These are phyloP conservation scores for Lentinula sp. DNA, from an alignment of 768 basidiomycete species.

Conservation along the genomic window DNA sequence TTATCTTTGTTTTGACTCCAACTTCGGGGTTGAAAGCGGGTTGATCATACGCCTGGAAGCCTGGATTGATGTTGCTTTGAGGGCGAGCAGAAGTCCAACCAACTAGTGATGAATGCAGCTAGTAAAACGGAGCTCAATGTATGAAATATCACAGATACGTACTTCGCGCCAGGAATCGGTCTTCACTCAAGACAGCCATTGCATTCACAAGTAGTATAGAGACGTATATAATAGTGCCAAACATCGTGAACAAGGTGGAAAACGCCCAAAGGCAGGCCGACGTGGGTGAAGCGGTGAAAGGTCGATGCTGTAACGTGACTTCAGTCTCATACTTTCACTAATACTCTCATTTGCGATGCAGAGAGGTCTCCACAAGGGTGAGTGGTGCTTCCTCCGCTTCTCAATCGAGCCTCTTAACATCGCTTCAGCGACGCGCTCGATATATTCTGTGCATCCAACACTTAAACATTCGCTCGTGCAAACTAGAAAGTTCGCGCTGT, in stretches of 20 bases:
- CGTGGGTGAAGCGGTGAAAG: slow-evolving; percentile 9
- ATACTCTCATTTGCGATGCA: slow-evolving; percentile 7
- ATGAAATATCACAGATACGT: slow-evolving; percentile 23
- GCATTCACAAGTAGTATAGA: slow-evolving; percentile 87
- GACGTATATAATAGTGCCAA: slow-evolving; percentile 81
- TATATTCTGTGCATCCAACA: neutral
- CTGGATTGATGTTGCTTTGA: slow-evolving; percentile 48
- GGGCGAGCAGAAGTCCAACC: slow-evolving; percentile 79
- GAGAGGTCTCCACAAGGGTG: slow-evolving; percentile 5
- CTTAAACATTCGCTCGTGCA: slow-evolving; percentile 7
- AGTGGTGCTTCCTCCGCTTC: neutral
- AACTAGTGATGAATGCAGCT: slow-evolving; percentile 43
- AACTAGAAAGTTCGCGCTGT: slow-evolving; percentile 34
- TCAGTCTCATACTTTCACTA: slow-evolving; percentile 3
- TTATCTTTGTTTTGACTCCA: slow-evolving; percentile 76
- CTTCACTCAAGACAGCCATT: slow-evolving; percentile 92
- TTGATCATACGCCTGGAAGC: slow-evolving; percentile 66
- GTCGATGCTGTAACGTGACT: slow-evolving; percentile 9
- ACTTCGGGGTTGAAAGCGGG: slow-evolving; percentile 55
- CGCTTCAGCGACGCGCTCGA: neutral
- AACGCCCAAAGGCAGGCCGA: neutral
- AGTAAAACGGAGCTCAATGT: neutral
- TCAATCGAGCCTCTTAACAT: neutral
- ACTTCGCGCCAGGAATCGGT: slow-evolving; percentile 93
- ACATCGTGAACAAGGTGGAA: slow-evolving; percentile 13